Percentiles rank a stretch among this genome's conserved stretches.
Conservation (phyloP, 306 rosid genomes). For the Ziziphus jujuba region DNA sequence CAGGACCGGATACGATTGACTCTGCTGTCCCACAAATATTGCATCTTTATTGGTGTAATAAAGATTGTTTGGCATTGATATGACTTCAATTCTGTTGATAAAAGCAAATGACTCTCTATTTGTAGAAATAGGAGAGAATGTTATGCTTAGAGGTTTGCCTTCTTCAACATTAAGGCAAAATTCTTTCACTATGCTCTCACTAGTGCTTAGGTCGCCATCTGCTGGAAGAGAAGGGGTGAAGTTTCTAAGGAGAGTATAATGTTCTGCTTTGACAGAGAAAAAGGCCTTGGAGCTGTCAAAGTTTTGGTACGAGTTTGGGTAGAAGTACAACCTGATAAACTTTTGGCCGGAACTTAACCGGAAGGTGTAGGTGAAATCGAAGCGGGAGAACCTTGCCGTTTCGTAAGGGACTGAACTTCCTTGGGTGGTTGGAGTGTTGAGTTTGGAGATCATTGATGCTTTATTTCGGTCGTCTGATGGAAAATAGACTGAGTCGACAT, state of each 20-base stretch:
- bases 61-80: too few species aligned
- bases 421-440: not conserved
- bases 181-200: not conserved
- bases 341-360: slow-evolving; percentile 25
- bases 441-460: not conserved
- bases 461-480: not conserved
- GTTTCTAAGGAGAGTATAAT: slow-evolving; percentile 4
- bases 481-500: not conserved
- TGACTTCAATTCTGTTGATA: too few species aligned
- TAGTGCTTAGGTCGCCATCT: too few species aligned
- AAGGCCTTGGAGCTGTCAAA: slow-evolving; percentile 4
- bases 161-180: not conserved
- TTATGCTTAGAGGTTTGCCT: not conserved
- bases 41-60: too few species aligned
- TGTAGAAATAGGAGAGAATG: not conserved
- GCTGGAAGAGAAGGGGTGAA: too few species aligned
- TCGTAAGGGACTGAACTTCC: not conserved
- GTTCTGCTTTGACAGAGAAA: slow-evolving; percentile 12
- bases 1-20: not conserved
- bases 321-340: slow-evolving; percentile 18
- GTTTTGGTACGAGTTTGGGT: not conserved
- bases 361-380: slow-evolving; percentile 46
- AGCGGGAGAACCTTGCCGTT: slow-evolving; percentile 21
- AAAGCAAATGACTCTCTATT: not conserved
- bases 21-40: not conserved